Base-by-base conservation (phyloP, 2,329 filamentous ascomycete genomes). In the Lasiodiplodia theobromae region DNA sequence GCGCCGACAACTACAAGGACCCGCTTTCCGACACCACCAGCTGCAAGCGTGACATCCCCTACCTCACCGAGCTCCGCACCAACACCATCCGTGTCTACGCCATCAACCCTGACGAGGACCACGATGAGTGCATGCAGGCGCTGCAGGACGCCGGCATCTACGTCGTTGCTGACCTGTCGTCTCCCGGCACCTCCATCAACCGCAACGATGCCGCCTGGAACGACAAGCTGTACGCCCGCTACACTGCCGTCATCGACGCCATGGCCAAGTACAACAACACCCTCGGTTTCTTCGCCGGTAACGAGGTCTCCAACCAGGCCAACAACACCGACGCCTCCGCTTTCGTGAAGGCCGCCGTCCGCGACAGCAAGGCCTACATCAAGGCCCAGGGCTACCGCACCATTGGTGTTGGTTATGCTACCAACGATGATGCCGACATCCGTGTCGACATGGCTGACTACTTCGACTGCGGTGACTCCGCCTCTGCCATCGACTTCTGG, bases 281-380 rank as follows among this genome's bases (percentile, higher is more conserved):
- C 64, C 89, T 99, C 72, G 96, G 96, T 76, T 99, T 98, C 90
- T 98, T 99, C 80, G 95, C 94, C 74, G 96, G 96, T 79, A 99
- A 99, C 83, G 96, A 99, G 84, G 96, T 99, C 71, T 91, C 93
- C 75, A 97, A 97, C 86, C 87, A 90, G 76, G 86, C 86, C 28
- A 94, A 91, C 87, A 97, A 97, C 88, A 98, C 95, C 63, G 84
- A 87, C 70, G 93, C 95, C 63, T 96, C 93, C 71, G 94, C 95
- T 73, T 99, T 92, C 80, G 96, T 99, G 83, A 99, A 98, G 88
- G 96, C 95, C 70, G 94, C 96, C 71, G 94, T 98, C 72, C 94
- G 96, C 78, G 96, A 99, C 81, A 94, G 89, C 83, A 99, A 99
- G 89, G 85, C 88, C 70, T 96, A 98, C 85, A 97, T 99, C 86